A percentile compares a stretch with the other conserved stretches of the same genome.
Conservation (phyloP, 306 rosid species). For the Medicago arabica region DNA sequence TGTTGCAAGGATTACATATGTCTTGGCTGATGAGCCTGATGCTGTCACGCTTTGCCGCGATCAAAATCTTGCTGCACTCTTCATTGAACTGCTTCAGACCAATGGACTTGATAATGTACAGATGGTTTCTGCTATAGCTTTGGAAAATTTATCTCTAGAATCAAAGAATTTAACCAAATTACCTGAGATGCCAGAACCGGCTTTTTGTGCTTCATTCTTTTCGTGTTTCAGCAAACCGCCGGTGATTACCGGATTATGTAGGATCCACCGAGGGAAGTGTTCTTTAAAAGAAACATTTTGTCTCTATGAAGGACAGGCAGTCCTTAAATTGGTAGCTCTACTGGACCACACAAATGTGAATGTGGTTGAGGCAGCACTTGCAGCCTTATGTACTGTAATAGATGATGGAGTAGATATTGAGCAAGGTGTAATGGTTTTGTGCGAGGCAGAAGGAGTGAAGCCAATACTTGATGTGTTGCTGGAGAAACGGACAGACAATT, state of each 20-base stretch:
- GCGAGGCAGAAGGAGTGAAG: slow-evolving; percentile 74
- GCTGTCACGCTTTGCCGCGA: slow-evolving; percentile 78
- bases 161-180: slow-evolving; percentile 73
- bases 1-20: slow-evolving; percentile 82
- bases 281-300: slow-evolving; percentile 83
- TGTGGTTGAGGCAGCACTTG: slow-evolving; percentile 95
- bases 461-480: slow-evolving; percentile 82
- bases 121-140: slow-evolving; percentile 90
- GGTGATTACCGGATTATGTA: slow-evolving; percentile 70
- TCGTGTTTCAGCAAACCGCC: slow-evolving; percentile 73
- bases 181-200: slow-evolving; percentile 66
- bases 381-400: slow-evolving; percentile 81
- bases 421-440: slow-evolving; percentile 79
- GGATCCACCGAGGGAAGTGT: slow-evolving; percentile 83
- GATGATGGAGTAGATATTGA: slow-evolving; percentile 88
- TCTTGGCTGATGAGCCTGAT: slow-evolving; percentile 72
- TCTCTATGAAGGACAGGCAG: slow-evolving; percentile 83
- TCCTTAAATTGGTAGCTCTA: slow-evolving; percentile 78
- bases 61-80: slow-evolving; percentile 67
- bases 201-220: slow-evolving; percentile 74
- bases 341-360: slow-evolving; percentile 88
- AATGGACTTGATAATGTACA: slow-evolving; percentile 93
- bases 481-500: slow-evolving; percentile 81
- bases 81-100: slow-evolving; percentile 78
- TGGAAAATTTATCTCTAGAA: slow-evolving; percentile 86